Evolutionary conservation across 192 early-diverging fungal genomes (phyloP), one percentile per base, ranked within the genome.

Genomic region (Backusella psychrophila): DNA sequence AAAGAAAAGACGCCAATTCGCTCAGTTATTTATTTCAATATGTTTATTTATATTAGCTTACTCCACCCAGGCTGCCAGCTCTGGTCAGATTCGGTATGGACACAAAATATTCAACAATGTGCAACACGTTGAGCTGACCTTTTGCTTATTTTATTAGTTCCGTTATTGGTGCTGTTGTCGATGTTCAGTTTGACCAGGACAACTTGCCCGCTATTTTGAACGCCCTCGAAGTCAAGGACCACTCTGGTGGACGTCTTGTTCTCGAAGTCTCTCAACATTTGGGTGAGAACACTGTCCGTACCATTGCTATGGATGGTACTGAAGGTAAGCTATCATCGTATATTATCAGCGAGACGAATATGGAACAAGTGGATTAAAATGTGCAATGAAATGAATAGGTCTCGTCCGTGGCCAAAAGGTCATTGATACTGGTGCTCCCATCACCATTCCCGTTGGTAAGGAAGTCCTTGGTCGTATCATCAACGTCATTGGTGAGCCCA

Each of bases 301-400:
- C 95, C 79, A 98, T 98, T 95, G 97, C 97, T 83, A 98, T 98
- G 97, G 97, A 98, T 91, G 97, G 95, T 87, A 98, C 96, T 79
- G 96, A 98, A 65, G 76, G 74, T 75, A 75, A 68, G 26, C 31
- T 8, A 69, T 49, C 41, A 1, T 38, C 26, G 36, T 21, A 14
- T 31, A 9, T 29, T 12, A 3, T 12, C 11, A 63, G 21, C 9
- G 9, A 7, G 56, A 59, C 3, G 6, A 12, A 26, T 33, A 56
- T 23, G n/a, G 52, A 21, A 53, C 12, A 2, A 21, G 34, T 67
- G 7, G 34, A 67, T n/a, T n/a, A 68, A 68, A 15, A 66, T 17
- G 4, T 34, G 33, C 6, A 12, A 66, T 33, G 19, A 68, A 68
- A 35, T 65, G 31, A 14, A 68, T 35, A 75, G 86, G 97, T 92